Percentiles rank a stretch among this genome's conserved stretches.
These are phyloP conservation scores for Lablab purpureus DNA, from an alignment of 306 rosid genomes.

Conservation along the genomic window DNA sequence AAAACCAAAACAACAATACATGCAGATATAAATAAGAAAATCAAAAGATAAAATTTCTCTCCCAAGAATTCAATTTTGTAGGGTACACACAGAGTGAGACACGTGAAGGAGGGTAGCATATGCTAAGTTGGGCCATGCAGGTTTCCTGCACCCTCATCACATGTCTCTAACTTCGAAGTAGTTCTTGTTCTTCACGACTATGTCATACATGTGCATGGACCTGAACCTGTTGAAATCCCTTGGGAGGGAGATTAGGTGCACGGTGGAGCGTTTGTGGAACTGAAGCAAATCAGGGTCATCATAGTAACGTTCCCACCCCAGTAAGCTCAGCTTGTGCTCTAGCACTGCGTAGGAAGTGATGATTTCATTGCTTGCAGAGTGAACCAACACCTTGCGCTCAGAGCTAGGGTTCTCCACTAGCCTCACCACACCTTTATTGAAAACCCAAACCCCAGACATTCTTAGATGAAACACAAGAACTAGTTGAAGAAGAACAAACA, in stretches of 20 bases:
- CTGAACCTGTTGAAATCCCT: constrained; percentile 77
- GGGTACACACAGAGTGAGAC: background rate
- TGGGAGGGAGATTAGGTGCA: constrained; percentile 89
- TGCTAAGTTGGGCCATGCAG: background rate
- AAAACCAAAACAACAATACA: constrained; percentile 30
- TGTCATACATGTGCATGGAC: constrained; percentile 96
- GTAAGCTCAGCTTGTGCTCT: constrained; percentile 62
- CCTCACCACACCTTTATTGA: constrained; percentile 86
- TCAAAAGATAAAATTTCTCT: background rate
- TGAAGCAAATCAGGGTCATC: constrained; percentile 89
- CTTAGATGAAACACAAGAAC: background rate
- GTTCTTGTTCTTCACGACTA: constrained; percentile 89
- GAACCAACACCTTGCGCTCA: constrained; percentile 76
- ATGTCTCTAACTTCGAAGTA: constrained; percentile 79
- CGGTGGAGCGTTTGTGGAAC: constrained; percentile 84
- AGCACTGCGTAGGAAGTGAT: constrained; percentile 66
- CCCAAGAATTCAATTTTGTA: background rate
- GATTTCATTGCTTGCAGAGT: constrained; percentile 68
- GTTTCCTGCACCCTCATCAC: constrained; percentile 20
- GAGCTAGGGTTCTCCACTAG: constrained; percentile 81
- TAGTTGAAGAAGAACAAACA: background rate
- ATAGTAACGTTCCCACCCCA: constrained; percentile 94
- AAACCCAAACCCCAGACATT: constrained; percentile 97
- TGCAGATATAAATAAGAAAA: background rate
- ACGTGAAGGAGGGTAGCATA: background rate